These are phyloP conservation scores for Fragilaria crotonensis DNA, from an alignment of 108 stramenopile genomes.

Conservation along the genomic window DNA sequence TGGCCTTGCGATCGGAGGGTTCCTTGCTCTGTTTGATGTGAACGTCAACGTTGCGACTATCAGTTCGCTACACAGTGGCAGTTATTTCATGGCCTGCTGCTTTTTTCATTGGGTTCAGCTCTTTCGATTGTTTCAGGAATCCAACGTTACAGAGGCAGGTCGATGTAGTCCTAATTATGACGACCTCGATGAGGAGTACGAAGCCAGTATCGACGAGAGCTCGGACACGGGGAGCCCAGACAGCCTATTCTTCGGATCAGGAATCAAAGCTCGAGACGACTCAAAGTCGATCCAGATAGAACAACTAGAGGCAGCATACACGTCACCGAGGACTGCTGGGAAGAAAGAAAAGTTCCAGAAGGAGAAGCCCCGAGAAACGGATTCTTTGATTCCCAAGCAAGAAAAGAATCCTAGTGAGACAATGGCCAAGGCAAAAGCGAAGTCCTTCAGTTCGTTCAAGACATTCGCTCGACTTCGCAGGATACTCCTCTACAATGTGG, in stretches of 20 bases:
- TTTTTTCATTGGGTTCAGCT: neutral
- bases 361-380: neutral
- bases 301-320: neutral
- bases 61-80: neutral
- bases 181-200: neutral
- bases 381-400: neutral
- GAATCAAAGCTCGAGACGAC: neutral
- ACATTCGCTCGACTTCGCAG: too few species aligned
- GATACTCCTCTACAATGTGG: constrained; percentile 29
- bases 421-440: neutral
- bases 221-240: neutral
- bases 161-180: neutral
- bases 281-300: neutral
- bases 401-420: neutral
- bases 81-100: neutral
- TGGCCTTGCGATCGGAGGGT: constrained; percentile 54
- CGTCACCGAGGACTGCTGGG: neutral
- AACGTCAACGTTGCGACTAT: neutral
- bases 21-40: constrained; percentile 21
- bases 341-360: neutral
- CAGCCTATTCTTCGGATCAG: neutral
- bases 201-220: neutral
- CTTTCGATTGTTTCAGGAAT: neutral
- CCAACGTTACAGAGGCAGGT: neutral
- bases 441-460: constrained; percentile 1